Conservation (phyloP, 176 grass and related monocot species). For the Avena eriantha region DNA sequence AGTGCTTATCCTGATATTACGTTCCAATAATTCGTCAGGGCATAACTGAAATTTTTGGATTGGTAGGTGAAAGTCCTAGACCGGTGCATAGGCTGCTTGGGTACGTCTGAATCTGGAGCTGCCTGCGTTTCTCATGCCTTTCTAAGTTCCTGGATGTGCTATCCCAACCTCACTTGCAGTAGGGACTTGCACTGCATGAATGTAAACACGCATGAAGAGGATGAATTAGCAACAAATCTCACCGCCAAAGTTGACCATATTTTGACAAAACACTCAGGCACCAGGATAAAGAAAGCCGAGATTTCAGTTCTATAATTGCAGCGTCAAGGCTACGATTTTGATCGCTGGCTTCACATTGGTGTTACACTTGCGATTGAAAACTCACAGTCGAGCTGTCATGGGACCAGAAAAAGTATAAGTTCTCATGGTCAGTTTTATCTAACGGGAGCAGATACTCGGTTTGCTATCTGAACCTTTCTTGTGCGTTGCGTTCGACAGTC, state of each 20-base stretch:
- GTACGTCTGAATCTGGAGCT: neutral
- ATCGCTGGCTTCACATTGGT: too few relatives aligned
- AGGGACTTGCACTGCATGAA: neutral
- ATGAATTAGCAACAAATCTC: neutral
- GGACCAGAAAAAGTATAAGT: too few relatives aligned
- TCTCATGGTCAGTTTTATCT: conserved; percentile 2
- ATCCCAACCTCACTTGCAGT: neutral
- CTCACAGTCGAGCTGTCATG: too few relatives aligned
- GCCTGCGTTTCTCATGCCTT: neutral
- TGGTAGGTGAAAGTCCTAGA: too few relatives aligned
- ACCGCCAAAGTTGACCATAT: neutral
- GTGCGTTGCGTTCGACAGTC: neutral
- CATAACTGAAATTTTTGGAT: too few relatives aligned
- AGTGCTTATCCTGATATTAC: too few relatives aligned
- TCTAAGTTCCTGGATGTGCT: neutral
- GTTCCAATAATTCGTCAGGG: too few relatives aligned
- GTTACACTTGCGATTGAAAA: too few relatives aligned
- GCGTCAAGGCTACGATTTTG: too few relatives aligned
- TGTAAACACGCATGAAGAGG: neutral
- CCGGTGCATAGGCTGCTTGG: too few relatives aligned
- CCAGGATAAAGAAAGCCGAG: neutral
- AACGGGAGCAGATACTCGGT: neutral
- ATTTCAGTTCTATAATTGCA: too few relatives aligned
- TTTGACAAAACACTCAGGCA: neutral
- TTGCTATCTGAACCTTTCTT: neutral